These are phyloP conservation scores for Centrapalus pauciflorus DNA, from an alignment of 129 eudicot species.

Conservation along the genomic window DNA sequence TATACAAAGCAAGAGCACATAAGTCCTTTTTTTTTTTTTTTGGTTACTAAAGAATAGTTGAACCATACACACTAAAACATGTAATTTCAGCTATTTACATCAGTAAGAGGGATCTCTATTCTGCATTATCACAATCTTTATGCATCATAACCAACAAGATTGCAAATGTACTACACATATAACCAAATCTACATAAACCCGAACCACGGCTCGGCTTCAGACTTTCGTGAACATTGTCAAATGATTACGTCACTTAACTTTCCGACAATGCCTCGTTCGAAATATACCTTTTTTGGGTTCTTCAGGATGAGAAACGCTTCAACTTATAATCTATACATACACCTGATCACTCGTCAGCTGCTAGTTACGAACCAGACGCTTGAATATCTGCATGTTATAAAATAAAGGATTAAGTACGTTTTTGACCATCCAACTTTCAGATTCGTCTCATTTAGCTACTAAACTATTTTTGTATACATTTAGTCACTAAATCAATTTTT, in stretches of 20 bases:
- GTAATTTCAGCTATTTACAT: constrained; percentile 21
- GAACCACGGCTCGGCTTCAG: not conserved
- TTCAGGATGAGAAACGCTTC: constrained; percentile 5
- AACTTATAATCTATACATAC: not conserved
- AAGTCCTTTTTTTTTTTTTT: not conserved
- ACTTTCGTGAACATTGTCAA: not conserved
- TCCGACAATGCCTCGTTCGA: not conserved
- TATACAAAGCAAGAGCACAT: constrained; percentile 3
- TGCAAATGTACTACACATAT: not conserved
- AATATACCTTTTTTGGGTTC: not conserved
- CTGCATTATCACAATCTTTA: constrained; percentile 12
- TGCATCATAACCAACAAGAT: not conserved
- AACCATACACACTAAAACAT: constrained; percentile 19
- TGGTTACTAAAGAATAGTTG: constrained; percentile 7
- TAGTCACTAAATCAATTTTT: too few relatives aligned
- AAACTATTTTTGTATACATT: too few relatives aligned
- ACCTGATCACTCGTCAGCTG: not conserved
- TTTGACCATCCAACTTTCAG: too few relatives aligned
- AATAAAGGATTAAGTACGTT: too few relatives aligned
- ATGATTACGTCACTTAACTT: not conserved
- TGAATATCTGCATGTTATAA: constrained; percentile 28
- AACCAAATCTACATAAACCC: constrained; percentile 5
- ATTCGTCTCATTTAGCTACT: too few relatives aligned
- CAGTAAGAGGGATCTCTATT: constrained; percentile 14
- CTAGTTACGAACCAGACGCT: constrained; percentile 14